Conservation (phyloP, 148 eudicot species). For the Vaccinium vitisidaea region DNA sequence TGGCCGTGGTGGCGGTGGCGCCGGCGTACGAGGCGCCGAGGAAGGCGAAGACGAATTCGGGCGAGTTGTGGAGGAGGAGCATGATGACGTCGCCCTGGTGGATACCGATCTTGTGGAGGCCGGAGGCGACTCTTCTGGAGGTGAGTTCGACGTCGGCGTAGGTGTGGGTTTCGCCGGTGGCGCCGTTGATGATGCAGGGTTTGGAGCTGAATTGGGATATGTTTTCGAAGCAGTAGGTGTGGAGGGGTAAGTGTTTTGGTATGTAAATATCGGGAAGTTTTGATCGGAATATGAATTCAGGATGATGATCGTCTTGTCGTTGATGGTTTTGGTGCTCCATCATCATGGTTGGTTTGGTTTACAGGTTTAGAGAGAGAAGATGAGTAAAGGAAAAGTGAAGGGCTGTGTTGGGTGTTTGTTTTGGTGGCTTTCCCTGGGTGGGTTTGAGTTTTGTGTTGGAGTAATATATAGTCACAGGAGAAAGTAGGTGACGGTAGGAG, state of each 20-base stretch:
- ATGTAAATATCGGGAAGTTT: constrained; percentile 52
- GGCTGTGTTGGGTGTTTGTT: not conserved
- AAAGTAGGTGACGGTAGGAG: constrained; percentile 8
- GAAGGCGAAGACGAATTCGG: constrained; percentile 49
- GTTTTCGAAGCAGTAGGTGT: constrained; percentile 51
- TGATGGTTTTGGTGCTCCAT: not conserved
- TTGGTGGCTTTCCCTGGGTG: constrained; percentile 11
- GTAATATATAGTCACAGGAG: constrained; percentile 9
- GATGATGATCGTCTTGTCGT: not conserved
- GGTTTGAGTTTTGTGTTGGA: constrained; percentile 12
- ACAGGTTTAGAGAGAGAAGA: not conserved
- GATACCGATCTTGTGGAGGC: constrained; percentile 32
- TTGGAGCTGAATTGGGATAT: constrained; percentile 28
- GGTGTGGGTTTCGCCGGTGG: constrained; percentile 32
- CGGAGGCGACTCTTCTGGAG: constrained; percentile 36
- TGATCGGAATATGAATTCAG: constrained; percentile 46
- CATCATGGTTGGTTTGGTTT: not conserved
- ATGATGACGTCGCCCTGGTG: constrained; percentile 39
- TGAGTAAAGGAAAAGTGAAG: not conserved
- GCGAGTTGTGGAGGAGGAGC: constrained; percentile 45
- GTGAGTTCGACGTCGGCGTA: constrained; percentile 46
- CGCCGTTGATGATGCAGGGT: constrained; percentile 47
- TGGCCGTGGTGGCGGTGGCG: constrained; percentile 47
- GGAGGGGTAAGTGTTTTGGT: constrained; percentile 49
- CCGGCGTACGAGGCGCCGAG: constrained; percentile 50